phyloP scores from a whole-genome alignment of 768 basidiomycete genomes.

The Hericium rajendrae region DNA sequence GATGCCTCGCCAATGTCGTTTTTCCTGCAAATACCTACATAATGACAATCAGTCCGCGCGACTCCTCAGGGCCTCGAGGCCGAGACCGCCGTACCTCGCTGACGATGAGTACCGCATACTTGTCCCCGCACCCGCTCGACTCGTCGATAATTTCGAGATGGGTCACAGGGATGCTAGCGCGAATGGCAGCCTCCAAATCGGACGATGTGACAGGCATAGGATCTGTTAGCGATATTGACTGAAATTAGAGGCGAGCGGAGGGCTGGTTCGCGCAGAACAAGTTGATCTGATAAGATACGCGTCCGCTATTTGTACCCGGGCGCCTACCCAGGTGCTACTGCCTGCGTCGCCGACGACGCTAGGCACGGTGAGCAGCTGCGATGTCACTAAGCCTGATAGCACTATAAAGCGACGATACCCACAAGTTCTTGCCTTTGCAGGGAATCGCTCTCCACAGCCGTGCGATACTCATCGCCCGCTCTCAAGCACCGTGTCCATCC shows the following conservation, averaged over 20 bases:
- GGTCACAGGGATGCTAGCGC: slow-evolving; percentile 48
- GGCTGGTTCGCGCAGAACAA: neutral
- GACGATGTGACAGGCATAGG: slow-evolving; percentile 51
- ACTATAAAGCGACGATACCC: too few relatives aligned
- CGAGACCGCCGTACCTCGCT: slow-evolving; percentile 46
- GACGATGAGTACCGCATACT: slow-evolving; percentile 64
- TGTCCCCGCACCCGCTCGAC: slow-evolving; percentile 77
- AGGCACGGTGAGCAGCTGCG: too few relatives aligned
- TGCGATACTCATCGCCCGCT: too few relatives aligned
- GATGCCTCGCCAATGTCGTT: slow-evolving; percentile 67
- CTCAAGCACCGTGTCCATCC: too few relatives aligned
- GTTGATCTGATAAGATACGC: slow-evolving; percentile 1
- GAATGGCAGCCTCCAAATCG: slow-evolving; percentile 55
- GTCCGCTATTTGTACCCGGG: too few relatives aligned
- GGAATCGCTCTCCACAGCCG: too few relatives aligned
- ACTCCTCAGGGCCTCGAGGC: too few relatives aligned
- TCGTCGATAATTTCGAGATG: slow-evolving; percentile 70
- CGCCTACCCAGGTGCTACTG: too few relatives aligned
- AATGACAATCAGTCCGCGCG: neutral
- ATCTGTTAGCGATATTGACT: neutral
- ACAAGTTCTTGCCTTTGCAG: too few relatives aligned
- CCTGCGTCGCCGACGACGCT: too few relatives aligned
- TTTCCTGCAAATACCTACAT: slow-evolving; percentile 68
- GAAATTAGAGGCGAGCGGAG: neutral
- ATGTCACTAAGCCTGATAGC: too few relatives aligned